Evolutionary conservation across 2,329 filamentous ascomycete species (phyloP), one percentile per base, ranked within the genome.

Genomic region (Paradendryphiella salina): DNA sequence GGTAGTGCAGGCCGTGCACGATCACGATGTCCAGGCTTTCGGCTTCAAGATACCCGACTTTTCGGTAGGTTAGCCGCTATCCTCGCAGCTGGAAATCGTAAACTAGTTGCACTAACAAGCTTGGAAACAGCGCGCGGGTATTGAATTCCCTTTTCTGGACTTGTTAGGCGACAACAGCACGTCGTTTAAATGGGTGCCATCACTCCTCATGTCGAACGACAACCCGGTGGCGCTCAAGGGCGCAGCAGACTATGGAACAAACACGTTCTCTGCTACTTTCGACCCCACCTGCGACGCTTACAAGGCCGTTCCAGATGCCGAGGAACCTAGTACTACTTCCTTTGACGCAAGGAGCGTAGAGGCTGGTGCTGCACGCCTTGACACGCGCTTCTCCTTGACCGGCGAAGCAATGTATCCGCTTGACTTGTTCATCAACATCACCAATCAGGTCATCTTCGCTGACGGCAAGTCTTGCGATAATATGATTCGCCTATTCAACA

Each of bases 91-190:
- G 13, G 23, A 20, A 20, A 17, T 26, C 6, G 11, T 11, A 11
- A 5, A 13, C 5, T 31, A 10, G 11, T 17, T 21, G 15, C 26
- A n/a, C 32, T 52, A 48, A 52, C 32, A 21, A 13, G 9, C n/a
- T 9, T 9, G 21, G 3, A 9, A 15, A 4, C 45, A 82, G 80
- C 78, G 77, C 31, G 69, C 77, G 14, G 76, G 77, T 7, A 76
- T 82, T 52, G 77, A 80, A 56, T 84, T 82, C 50, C 82, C 82
- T 0, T 84, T 84, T 62, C 52, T 84, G 31, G 81, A 83, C 60
- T 61, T 81, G 5, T 69, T 82, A 2, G 72, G 74, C 41, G 79
- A 83, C 64, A 77, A 77, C 28, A 69, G 75, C 53, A 78, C 79
- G 1, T 77, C 76, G 2, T 84, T 82, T 69, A 77, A 77, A 32